Evolutionary conservation across 495 filamentous ascomycete species (phyloP), one percentile per base, ranked within the genome.

Genomic region (Aspergillus baeticus): DNA sequence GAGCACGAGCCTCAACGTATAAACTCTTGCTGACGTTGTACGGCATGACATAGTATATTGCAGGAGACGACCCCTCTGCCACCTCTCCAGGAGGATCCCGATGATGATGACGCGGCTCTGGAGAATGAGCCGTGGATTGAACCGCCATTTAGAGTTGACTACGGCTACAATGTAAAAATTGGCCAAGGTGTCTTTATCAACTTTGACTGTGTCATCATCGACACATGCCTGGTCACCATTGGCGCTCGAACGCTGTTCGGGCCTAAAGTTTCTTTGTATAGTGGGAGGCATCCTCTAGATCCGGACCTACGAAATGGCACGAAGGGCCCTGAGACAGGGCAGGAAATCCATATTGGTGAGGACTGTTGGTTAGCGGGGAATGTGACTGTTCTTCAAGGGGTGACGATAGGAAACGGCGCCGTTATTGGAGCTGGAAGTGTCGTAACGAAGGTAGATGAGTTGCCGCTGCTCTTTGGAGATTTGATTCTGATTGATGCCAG

Each of bases 321-420:
- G 2, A 66, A 80, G 37, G 92, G 91, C 0, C 88, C 91, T 0
- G 92, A 96, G 71, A 62, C 72, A 21, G 92, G 91, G 0, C 84
- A 80, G 52, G 86, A 88, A 15, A 88, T 97, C 59, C 78, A 72
- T 13, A 84, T 96, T 54, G 90, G 86, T 0, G 89, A 95, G 62
- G 92, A 96, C 68, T 94, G 90, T 60, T 97, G 92, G 92, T 67
- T 97, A 22, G 90, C 88, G 0, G 92, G 92, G 0, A 87, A 87
- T 66, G 90, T 88, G 8, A 81, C 79, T 36, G 76, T 97, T 6
- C 68, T 89, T 15, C 84, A 89, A 0, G 92, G 92, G 0, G 89
- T 97, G 21, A 92, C 77, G 6, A 86, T 96, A 57, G 92, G 92
- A 0, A 87, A 81, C 59, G 87, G 91, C 0, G 81, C 81, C 15